A percentile compares a stretch with the other conserved stretches of the same genome.
Conservation (phyloP, 2,329 filamentous ascomycete species). For the Sporothrix schenckii region DNA sequence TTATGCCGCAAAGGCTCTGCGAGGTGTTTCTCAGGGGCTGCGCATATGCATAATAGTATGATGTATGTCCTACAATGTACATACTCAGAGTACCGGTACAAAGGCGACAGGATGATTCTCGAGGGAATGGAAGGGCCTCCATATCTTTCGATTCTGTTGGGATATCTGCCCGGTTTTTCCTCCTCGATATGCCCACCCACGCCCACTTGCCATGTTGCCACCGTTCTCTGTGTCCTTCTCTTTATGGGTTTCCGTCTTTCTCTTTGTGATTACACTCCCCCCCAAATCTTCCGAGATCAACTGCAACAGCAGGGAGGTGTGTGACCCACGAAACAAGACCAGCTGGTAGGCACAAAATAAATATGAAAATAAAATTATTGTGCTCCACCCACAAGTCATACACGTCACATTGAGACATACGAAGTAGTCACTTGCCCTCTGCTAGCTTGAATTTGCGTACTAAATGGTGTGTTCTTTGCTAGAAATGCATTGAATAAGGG, state of each 20-base stretch:
- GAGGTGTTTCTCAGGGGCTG: no score
- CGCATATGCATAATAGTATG: no score
- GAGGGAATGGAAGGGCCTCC: neutral
- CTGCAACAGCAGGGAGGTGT: constrained; percentile 15
- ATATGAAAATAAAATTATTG: neutral
- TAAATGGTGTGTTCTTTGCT: neutral
- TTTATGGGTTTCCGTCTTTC: no score
- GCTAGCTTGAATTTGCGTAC: neutral
- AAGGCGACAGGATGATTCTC: neutral
- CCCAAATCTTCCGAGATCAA: constrained; percentile 21
- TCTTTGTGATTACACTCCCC: neutral
- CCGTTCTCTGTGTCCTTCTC: neutral
- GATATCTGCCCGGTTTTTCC: neutral
- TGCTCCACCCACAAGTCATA: neutral
- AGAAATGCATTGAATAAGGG: neutral
- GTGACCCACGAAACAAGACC: neutral
- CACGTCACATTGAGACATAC: neutral
- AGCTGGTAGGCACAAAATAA: constrained; percentile 6
- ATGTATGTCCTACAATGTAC: no score
- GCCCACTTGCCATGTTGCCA: neutral
- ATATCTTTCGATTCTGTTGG: constrained; percentile 1
- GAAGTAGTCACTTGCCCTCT: neutral
- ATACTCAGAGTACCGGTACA: neutral
- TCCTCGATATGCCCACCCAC: constrained; percentile 3
- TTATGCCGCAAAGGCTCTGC: neutral